These are phyloP conservation scores for Dendrobium nobile DNA, from an alignment of 106 monocot species.

Conservation along the genomic window DNA sequence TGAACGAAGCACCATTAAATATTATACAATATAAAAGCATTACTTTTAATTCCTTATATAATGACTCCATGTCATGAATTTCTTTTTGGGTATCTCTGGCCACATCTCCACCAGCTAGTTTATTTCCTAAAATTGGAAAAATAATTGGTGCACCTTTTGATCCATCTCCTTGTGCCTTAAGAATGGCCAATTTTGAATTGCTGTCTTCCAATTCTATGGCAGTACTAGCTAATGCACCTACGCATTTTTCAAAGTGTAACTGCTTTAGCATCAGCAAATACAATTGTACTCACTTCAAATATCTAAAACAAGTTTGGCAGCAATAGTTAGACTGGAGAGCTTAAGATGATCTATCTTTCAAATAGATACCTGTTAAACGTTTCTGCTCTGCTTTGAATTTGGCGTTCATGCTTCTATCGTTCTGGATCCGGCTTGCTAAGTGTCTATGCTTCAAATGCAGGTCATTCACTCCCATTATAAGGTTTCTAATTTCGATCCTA, in stretches of 20 bases:
- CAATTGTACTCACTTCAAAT: neutral
- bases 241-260: slow-evolving; percentile 14
- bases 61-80: slow-evolving; percentile 59
- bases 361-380: slow-evolving; percentile 51
- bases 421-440: slow-evolving; percentile 44
- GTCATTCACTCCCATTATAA: slow-evolving; percentile 31
- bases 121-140: slow-evolving; percentile 68
- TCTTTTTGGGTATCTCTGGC: slow-evolving; percentile 71
- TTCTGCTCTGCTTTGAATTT: slow-evolving; percentile 60
- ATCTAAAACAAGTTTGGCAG: neutral
- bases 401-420: slow-evolving; percentile 40
- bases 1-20: neutral
- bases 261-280: neutral
- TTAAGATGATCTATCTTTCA: slow-evolving; percentile 6
- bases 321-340: neutral
- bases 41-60: slow-evolving; percentile 59
- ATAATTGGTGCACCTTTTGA: slow-evolving; percentile 46
- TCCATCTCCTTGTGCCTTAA: slow-evolving; percentile 62
- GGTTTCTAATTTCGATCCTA: slow-evolving; percentile 32
- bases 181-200: slow-evolving; percentile 38
- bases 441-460: slow-evolving; percentile 63
- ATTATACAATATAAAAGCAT: neutral
- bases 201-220: slow-evolving; percentile 68
- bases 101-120: slow-evolving; percentile 32
- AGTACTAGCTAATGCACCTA: slow-evolving; percentile 66